Conservation (phyloP, 441 rosid genomes). For the Syzygium malaccense region DNA sequence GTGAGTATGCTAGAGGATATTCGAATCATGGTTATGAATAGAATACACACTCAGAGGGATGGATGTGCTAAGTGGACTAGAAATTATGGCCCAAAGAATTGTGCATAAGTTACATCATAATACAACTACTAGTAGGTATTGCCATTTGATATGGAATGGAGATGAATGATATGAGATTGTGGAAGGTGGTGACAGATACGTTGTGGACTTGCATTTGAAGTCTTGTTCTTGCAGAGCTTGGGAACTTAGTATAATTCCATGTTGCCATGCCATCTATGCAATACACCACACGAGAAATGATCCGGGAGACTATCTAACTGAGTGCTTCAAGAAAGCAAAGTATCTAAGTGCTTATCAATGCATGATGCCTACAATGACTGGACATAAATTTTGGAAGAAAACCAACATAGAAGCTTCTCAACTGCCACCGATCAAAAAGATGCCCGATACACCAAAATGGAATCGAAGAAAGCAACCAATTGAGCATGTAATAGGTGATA, state of each 20-base stretch:
- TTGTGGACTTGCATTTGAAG: neutral
- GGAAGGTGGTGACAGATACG: neutral
- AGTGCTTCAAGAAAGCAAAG: neutral
- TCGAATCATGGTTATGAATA: neutral
- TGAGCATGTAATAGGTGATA: neutral
- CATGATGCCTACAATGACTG: neutral
- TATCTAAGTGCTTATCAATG: neutral
- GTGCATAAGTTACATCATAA: neutral
- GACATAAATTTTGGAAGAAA: neutral
- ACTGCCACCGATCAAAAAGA: neutral
- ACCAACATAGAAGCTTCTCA: neutral
- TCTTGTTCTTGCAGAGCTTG: neutral
- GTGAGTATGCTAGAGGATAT: neutral
- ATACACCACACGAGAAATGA: neutral
- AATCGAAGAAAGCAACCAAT: neutral
- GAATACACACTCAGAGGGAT: neutral
- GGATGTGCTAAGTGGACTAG: neutral
- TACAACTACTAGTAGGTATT: neutral
- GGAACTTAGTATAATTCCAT: neutral
- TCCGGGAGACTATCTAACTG: rapidly evolving
- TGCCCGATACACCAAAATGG: neutral
- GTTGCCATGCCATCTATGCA: neutral
- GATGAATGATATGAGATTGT: neutral
- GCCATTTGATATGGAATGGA: neutral
- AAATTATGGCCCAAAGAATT: neutral